Conservation (phyloP, 306 rosid species). For the Castanospermum australe region DNA sequence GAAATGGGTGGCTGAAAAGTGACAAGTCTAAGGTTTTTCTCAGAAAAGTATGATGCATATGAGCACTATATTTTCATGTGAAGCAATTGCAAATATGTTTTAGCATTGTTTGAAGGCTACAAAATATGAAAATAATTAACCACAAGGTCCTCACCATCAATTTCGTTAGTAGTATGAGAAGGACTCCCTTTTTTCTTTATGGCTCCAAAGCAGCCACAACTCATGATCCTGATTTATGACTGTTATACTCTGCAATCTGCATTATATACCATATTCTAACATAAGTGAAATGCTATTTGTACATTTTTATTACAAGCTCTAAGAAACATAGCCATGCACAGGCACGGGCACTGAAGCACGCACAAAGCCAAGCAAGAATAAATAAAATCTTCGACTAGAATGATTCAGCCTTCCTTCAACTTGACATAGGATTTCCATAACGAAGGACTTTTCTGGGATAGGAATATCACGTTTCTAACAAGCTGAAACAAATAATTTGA, state of each 20-base stretch:
- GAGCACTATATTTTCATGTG: too few relatives aligned
- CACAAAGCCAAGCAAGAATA: neutral
- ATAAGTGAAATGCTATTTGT: neutral
- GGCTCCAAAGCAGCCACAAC: constrained; percentile 74
- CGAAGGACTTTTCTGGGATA: neutral
- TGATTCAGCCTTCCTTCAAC: neutral
- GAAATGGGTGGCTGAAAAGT: too few relatives aligned
- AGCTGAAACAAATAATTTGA: neutral
- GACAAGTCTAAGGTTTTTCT: too few relatives aligned
- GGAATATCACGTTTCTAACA: neutral
- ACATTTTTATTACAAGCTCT: neutral
- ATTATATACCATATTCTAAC: constrained; percentile 7
- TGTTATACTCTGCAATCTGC: constrained; percentile 22
- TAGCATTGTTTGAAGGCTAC: neutral
- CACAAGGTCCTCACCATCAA: constrained; percentile 56
- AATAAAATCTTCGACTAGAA: neutral
- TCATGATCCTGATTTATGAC: constrained; percentile 33
- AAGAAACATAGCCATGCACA: neutral
- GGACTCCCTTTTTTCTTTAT: constrained; percentile 26
- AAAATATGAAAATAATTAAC: neutral
- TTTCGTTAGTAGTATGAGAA: constrained; percentile 33
- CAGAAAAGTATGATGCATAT: too few relatives aligned
- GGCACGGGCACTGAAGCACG: neutral
- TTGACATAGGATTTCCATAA: neutral
- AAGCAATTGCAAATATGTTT: neutral